A percentile compares a stretch with the other conserved stretches of the same genome.
phyloP scores from a whole-genome alignment of 176 grass and related monocot genomes.

The Poa pratensis region DNA sequence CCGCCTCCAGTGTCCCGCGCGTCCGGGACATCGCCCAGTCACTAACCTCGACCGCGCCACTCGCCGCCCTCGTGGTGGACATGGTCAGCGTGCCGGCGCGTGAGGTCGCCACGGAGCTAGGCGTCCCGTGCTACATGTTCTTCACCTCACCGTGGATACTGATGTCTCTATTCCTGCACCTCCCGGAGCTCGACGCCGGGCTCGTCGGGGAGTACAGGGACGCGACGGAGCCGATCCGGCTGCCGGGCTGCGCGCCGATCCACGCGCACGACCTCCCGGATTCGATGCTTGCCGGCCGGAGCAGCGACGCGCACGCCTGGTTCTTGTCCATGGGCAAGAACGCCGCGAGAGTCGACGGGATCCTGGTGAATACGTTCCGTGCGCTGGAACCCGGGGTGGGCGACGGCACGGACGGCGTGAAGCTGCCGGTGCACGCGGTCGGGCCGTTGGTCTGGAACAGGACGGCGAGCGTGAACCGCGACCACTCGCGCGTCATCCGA shows the following conservation, averaged over 20 bases:
- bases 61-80: slow-evolving; percentile 63
- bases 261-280: slow-evolving; percentile 45
- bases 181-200: slow-evolving; percentile 64
- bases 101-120: slow-evolving; percentile 37
- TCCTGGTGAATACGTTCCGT: slow-evolving; percentile 67
- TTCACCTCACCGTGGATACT: slow-evolving; percentile 55
- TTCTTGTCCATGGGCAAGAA: slow-evolving; percentile 54
- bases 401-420: background rate
- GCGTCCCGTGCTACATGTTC: slow-evolving; percentile 60
- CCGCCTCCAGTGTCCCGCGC: background rate
- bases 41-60: background rate
- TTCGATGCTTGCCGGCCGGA: slow-evolving; percentile 43
- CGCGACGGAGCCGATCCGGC: slow-evolving; percentile 48
- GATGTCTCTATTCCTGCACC: slow-evolving; percentile 64
- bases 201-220: slow-evolving; percentile 51
- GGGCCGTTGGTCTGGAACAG: slow-evolving; percentile 59
- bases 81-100: slow-evolving; percentile 48
- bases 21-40: background rate
- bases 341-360: slow-evolving; percentile 34
- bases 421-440: slow-evolving; percentile 45
- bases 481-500: slow-evolving; percentile 26
- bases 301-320: slow-evolving; percentile 44
- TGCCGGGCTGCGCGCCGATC: slow-evolving; percentile 79
- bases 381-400: slow-evolving; percentile 52
- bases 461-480: background rate